Conservation (phyloP, 495 filamentous ascomycete species). For the Stereocaulon alpinum region DNA sequence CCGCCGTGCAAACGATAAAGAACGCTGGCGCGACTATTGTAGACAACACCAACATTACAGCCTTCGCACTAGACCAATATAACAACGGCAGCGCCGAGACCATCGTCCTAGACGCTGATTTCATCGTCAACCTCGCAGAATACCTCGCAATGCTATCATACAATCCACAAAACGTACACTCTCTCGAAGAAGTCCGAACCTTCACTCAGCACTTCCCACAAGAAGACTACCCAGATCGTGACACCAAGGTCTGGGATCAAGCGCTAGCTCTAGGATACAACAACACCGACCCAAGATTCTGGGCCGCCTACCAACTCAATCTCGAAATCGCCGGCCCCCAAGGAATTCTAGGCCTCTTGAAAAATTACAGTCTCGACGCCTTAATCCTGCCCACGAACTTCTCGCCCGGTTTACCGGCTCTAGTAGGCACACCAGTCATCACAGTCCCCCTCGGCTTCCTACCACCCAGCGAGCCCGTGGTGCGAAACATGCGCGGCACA, state of each 20-base stretch:
- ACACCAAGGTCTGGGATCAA: constrained; percentile 39
- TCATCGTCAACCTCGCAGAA: constrained; percentile 31
- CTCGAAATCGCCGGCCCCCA: constrained; percentile 37
- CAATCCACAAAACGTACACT: constrained; percentile 39
- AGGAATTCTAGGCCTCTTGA: constrained; percentile 40
- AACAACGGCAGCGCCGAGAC: constrained; percentile 23
- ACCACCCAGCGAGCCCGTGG: constrained; percentile 34
- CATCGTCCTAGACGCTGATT: constrained; percentile 36
- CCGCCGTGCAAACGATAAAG: constrained; percentile 31
- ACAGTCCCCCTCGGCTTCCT: constrained; percentile 45
- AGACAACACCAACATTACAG: constrained; percentile 43
- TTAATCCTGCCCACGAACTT: constrained; percentile 41
- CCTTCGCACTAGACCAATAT: constrained; percentile 35
- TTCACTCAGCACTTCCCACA: constrained; percentile 36
- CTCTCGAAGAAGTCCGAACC: constrained; percentile 31
- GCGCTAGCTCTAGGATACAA: constrained; percentile 31
- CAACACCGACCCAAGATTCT: constrained; percentile 36
- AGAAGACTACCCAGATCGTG: constrained; percentile 41
- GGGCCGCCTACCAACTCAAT: constrained; percentile 34
- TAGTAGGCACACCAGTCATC: constrained; percentile 41
- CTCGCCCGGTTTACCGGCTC: constrained; percentile 34
- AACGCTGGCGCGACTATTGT: constrained; percentile 43
- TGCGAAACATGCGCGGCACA: constrained; percentile 29
- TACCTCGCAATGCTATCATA: constrained; percentile 37
- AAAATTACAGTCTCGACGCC: constrained; percentile 38